Evolutionary conservation across 2,329 filamentous ascomycete species (phyloP).

Genomic region (Colletotrichum tofieldiae): DNA sequence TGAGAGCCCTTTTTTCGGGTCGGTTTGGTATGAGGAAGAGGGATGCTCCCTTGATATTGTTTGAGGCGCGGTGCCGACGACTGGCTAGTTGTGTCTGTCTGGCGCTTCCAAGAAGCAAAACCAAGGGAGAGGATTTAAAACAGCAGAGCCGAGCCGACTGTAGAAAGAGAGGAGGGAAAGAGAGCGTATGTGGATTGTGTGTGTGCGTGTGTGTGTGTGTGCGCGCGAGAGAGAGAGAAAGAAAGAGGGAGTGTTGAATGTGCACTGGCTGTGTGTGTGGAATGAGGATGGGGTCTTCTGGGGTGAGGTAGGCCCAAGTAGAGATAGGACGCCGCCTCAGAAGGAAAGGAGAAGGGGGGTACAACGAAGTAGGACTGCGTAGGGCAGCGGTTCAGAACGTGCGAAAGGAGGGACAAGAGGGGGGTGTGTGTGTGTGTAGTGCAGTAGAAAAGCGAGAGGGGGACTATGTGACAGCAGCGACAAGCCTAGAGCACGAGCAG

Average conservation of each 20-base stretch:
- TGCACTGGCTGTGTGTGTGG: slow-evolving; percentile 15
- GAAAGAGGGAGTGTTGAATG: background rate
- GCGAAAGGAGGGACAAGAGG: slow-evolving; percentile 35
- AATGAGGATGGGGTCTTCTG: slow-evolving; percentile 20
- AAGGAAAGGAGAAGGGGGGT: slow-evolving; percentile 30
- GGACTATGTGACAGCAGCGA: too few species aligned
- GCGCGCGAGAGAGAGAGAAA: slow-evolving; percentile 10
- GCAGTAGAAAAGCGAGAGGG: background rate
- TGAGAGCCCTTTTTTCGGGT: slow-evolving; percentile 14
- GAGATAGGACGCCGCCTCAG: slow-evolving; percentile 24
- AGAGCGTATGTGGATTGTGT: slow-evolving; percentile 3
- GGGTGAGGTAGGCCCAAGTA: background rate
- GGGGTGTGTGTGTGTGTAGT: background rate
- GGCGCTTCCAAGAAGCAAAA: slow-evolving; percentile 7
- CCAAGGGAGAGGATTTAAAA: slow-evolving; percentile 30
- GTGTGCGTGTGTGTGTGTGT: slow-evolving; percentile 10
- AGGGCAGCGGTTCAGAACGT: slow-evolving; percentile 39
- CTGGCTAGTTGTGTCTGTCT: slow-evolving; percentile 11
- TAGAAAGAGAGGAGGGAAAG: slow-evolving; percentile 1
- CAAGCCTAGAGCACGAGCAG: background rate
- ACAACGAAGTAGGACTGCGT: slow-evolving; percentile 37
- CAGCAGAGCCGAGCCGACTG: slow-evolving; percentile 17
- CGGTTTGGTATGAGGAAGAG: background rate
- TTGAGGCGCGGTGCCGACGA: slow-evolving; percentile 11
- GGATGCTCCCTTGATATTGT: background rate